Evolutionary conservation across 306 rosid species (phyloP).

Genomic region (Citrullus mucosospermus): DNA sequence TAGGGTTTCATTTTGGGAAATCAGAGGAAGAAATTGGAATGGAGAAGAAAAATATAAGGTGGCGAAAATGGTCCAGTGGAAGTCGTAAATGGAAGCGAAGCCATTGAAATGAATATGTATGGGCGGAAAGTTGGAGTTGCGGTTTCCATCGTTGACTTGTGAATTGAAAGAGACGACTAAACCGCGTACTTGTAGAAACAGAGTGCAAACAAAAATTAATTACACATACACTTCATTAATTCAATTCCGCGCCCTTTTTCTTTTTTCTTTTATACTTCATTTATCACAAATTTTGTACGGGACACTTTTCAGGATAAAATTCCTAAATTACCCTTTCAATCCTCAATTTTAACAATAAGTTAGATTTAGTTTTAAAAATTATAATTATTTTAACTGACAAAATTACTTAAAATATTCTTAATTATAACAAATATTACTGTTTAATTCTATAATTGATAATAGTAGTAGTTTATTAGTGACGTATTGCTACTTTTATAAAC

Average conservation of each 20-base stretch:
- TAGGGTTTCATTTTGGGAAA: neutral
- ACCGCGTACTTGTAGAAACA: neutral
- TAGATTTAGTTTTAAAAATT: too few relatives aligned
- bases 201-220: neutral
- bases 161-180: neutral
- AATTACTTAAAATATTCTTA: too few relatives aligned
- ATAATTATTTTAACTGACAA: too few relatives aligned
- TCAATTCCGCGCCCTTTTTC: neutral
- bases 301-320: too few relatives aligned
- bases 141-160: conserved; percentile 1
- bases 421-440: too few relatives aligned
- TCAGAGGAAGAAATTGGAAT: neutral
- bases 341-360: too few relatives aligned
- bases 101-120: neutral
- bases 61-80: neutral
- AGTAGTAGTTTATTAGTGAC: too few relatives aligned
- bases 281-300: too few relatives aligned
- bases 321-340: too few relatives aligned
- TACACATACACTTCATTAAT: neutral
- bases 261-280: neutral
- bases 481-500: too few relatives aligned
- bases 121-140: neutral
- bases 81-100: neutral
- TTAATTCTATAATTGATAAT: too few relatives aligned
- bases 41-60: neutral